Evolutionary conservation across 768 basidiomycete species (phyloP).

Genomic region (Amyloporia xantha): DNA sequence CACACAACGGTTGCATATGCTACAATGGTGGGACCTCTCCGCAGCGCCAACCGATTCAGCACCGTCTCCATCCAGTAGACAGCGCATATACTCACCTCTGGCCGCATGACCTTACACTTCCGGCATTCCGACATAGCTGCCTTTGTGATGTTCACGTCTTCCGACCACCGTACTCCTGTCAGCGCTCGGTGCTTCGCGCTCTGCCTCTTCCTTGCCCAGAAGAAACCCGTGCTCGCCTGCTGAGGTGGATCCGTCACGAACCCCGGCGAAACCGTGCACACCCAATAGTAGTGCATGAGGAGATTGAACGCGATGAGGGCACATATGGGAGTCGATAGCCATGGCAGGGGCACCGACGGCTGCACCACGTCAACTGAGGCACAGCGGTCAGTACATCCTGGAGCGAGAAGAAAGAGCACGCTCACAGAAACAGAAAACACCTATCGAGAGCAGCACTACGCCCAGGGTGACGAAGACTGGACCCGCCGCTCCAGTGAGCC

Average conservation of each 20-base stretch:
- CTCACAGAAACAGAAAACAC: conserved; percentile 73
- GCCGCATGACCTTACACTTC: conserved; percentile 62
- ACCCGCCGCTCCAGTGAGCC: conserved; percentile 83
- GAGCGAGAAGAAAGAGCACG: too few relatives aligned
- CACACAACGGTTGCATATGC: conserved; percentile 85
- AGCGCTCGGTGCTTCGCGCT: conserved; percentile 21
- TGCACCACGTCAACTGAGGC: conserved; percentile 70
- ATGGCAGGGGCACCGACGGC: conserved; percentile 52
- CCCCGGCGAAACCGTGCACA: conserved; percentile 74
- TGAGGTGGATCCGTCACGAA: conserved; percentile 57
- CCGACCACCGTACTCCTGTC: conserved; percentile 46
- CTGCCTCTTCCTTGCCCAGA: conserved; percentile 51
- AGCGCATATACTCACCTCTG: conserved; percentile 54
- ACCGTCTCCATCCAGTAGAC: neutral
- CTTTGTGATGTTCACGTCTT: conserved; percentile 41
- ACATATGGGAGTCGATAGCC: conserved; percentile 62
- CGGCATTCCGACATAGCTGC: conserved; percentile 56
- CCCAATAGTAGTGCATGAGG: conserved; percentile 79
- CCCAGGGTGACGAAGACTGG: conserved; percentile 88
- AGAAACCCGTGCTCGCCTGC: conserved; percentile 31
- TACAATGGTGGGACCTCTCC: conserved; percentile 90
- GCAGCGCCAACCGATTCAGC: conserved; percentile 9
- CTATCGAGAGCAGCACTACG: conserved; percentile 58
- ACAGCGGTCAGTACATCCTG: neutral
- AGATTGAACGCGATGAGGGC: conserved; percentile 73